Percentiles rank a stretch among this genome's conserved stretches.
phyloP scores from a whole-genome alignment of 148 eudicot species.

The Vaccinium macrocarpon region DNA sequence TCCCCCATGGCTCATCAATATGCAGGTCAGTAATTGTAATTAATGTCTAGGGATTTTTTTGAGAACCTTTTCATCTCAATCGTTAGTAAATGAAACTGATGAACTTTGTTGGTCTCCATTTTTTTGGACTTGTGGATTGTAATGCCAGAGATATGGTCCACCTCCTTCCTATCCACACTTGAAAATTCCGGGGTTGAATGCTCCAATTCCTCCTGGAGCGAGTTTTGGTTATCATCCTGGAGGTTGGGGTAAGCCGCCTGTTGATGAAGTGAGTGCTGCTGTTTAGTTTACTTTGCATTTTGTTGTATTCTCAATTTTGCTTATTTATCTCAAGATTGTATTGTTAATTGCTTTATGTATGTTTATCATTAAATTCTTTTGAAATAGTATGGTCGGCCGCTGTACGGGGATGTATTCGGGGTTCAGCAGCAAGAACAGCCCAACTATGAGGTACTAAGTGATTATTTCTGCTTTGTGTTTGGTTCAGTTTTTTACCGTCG shows the following conservation, averaged over 20 bases:
- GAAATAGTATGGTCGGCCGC: constrained; percentile 69
- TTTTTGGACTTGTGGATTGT: not conserved
- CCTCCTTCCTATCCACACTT: constrained; percentile 94
- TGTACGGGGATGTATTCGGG: constrained; percentile 96
- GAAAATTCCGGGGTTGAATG: constrained; percentile 46
- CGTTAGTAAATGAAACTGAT: not conserved
- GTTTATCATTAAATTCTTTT: not conserved
- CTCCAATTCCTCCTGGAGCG: constrained; percentile 96
- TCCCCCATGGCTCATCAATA: constrained; percentile 99
- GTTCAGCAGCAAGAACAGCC: constrained; percentile 77
- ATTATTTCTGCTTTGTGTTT: not conserved
- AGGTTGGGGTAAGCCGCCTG: constrained; percentile 99
- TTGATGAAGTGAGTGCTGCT: constrained; percentile 71
- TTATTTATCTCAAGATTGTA: not conserved
- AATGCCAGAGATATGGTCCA: constrained; percentile 85
- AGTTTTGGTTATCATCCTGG: constrained; percentile 95
- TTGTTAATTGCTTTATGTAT: not conserved
- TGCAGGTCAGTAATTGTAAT: constrained; percentile 59
- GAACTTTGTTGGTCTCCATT: not conserved
- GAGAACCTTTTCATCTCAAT: not conserved
- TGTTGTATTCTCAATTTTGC: not conserved
- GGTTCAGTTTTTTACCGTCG: too few species aligned
- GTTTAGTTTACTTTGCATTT: not conserved
- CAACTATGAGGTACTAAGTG: constrained; percentile 66
- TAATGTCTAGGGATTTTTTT: too few species aligned